Percentiles rank a stretch among this genome's conserved stretches.
phyloP scores from a whole-genome alignment of 192 early-diverging fungal species.

The Coemansia sp. region DNA sequence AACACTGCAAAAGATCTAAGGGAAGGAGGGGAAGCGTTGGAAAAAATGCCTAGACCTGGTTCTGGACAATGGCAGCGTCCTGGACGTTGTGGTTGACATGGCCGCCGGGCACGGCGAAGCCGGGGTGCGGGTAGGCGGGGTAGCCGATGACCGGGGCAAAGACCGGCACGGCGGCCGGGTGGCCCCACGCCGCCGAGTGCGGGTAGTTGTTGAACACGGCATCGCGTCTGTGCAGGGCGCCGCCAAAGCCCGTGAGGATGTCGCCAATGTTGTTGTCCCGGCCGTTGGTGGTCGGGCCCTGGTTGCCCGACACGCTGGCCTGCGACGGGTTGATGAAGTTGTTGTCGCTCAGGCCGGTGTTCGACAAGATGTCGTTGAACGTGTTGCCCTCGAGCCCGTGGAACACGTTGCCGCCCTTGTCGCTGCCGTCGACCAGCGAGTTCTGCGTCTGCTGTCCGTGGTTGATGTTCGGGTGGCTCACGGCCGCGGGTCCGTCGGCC shows the following conservation, averaged over 20 bases:
- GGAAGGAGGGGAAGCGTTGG: neutral
- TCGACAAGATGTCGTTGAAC: conserved; percentile 21
- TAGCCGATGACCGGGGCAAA: conserved; percentile 10
- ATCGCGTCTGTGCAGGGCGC: conserved; percentile 4
- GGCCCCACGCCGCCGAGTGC: conserved; percentile 13
- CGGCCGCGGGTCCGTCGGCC: conserved; percentile 19
- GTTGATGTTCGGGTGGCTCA: conserved; percentile 41
- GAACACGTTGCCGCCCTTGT: conserved; percentile 30
- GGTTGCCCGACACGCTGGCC: conserved; percentile 27
- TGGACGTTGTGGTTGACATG: conserved; percentile 34
- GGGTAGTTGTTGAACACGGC: conserved; percentile 34
- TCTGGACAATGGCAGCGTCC: conserved; percentile 45
- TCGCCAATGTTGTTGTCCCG: conserved; percentile 34
- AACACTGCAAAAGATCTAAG: neutral
- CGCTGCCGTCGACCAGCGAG: conserved; percentile 23
- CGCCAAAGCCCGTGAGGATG: conserved; percentile 2
- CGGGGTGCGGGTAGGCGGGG: conserved; percentile 7
- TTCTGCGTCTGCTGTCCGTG: conserved; percentile 30
- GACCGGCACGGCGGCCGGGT: conserved; percentile 6
- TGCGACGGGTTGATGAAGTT: conserved; percentile 38
- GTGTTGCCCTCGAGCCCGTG: conserved; percentile 13
- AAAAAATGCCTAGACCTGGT: too few species aligned
- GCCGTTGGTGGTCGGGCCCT: conserved; percentile 35
- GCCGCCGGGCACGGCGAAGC: conserved; percentile 4
- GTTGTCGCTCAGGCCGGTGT: conserved; percentile 30